Base-by-base conservation (phyloP, 306 rosid species). In the Vigna mungo region DNA sequence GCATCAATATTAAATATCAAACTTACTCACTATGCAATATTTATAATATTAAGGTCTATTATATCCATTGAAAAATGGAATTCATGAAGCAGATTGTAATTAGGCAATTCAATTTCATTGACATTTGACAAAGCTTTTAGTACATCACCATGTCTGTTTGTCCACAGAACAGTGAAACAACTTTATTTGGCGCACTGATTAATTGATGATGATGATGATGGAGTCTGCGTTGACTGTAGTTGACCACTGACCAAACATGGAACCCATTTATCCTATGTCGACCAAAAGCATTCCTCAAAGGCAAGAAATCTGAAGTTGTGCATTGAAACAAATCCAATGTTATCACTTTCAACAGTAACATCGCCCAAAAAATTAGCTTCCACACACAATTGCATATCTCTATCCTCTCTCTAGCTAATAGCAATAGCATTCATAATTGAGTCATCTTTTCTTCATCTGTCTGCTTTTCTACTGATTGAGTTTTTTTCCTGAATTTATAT, bases 241-340 rank as follows among this genome's bases (percentile, higher is more conserved):
- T 64, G 80, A 76, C 41, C 80, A 76, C 18, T 76, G 43, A 64
- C 80, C 65, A 49, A 52, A 51, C 72, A 37, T 63, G 80, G 64
- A 73, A 75, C 48, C 60, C 37, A 61, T 32, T 75, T 49, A 59
- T 59, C 18, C 18, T 1, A 27, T 72, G 77, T 72, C 77, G 49
- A 30, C 48, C 64, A 76, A 76, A 76, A 76, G 80, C 80, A 36
- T 51, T 15, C 27, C 52, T 36, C 17, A 8, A 51, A 63, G 41
- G 54, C 63, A 15, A 6, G 5, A 75, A 75, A 48, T 75, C 60
- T 75, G 79, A 71, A 47, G n/a, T 17, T 47, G 6, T 75, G 62
- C 52, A 62, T 32, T 30, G 20, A 66, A 61, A 44, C 43, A 43
- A 58, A 58, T 43, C 70, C 4, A n/a, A 18, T 37, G 1, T 10